These are phyloP conservation scores for Saccharomyces hybrid DNA, from an alignment of 1,139 yeast genomes.

Conservation along the genomic window DNA sequence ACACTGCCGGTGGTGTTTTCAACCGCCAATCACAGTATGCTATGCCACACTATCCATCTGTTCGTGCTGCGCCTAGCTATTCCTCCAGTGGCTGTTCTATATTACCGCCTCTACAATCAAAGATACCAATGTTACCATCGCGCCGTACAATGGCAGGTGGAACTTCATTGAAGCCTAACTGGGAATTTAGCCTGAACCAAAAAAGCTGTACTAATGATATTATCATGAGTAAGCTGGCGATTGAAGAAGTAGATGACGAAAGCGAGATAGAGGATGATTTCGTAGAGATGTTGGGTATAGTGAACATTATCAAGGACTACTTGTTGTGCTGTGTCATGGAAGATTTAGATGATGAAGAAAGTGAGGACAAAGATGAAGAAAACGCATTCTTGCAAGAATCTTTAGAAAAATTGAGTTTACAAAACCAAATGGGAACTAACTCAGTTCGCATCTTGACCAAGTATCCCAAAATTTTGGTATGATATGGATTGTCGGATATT, in stretches of 20 bases:
- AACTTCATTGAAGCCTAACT: not conserved
- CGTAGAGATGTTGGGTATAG: conserved; percentile 12
- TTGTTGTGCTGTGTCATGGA: conserved; percentile 25
- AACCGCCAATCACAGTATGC: not conserved
- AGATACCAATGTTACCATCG: conserved; percentile 4
- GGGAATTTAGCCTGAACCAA: conserved; percentile 20
- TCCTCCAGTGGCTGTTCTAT: not conserved
- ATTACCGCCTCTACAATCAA: conserved; percentile 9
- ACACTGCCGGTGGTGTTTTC: conserved; percentile 3
- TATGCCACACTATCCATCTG: conserved; percentile 1
- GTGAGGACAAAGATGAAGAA: conserved; percentile 5
- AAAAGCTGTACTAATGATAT: conserved; percentile 16
- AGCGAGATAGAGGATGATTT: conserved; percentile 7
- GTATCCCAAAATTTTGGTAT: conserved; percentile 13
- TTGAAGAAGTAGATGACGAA: conserved; percentile 9
- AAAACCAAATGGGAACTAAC: not conserved
- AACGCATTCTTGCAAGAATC: conserved; percentile 1
- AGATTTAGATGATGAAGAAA: conserved; percentile 15
- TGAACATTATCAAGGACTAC: conserved; percentile 26
- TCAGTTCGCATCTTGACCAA: conserved; percentile 5
- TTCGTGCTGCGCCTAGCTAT: conserved; percentile 1
- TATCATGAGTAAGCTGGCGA: conserved; percentile 4
- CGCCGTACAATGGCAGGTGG: not conserved
- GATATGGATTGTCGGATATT: not conserved
- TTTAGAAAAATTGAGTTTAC: not conserved